Evolutionary conservation across 176 grass and related monocot species (phyloP), one percentile per base, ranked within the genome.

Genomic region (Triticum urartu): DNA sequence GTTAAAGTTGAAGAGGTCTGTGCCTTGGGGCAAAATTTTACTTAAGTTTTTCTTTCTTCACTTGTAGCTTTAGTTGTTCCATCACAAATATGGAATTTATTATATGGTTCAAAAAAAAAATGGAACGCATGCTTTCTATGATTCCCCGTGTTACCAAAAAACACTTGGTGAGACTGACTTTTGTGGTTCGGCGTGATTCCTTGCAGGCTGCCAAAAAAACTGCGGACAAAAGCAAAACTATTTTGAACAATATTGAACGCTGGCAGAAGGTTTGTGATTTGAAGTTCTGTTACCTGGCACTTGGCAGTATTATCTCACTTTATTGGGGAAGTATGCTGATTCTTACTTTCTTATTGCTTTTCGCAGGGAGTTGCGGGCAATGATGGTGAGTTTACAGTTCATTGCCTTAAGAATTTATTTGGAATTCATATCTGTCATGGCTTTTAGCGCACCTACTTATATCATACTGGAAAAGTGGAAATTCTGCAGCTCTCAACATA

Each of bases 1-100:
- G 80, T 98, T 79, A 99, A 99, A 87, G 94, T 94, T 81, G 94
- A 99, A 96, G 97, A 99, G 94, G 97, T 99, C 72, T 65, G 68
- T 22, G 47, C 42, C 22, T 47, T 61, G 39, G 39, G 22, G 10
- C 10, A 79, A 5, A 38, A 34, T 67, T 66, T 66, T 84, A 25
- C 26, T 66, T 68, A 35, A 33, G 36, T 30, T 81, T 30, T 20
- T 66, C 17, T 52, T n/a, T 65, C 3, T 78, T 81, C 17, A 43
- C 14, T 67, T 80, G 0, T 78, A 62, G 28, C 43, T 42, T 48
- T 17, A 86, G 40, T 65, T 63, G 20, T 15, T 78, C 38, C 34
- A 17, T 45, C 15, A 1, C 12, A 28, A 80, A n/a, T 81, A 36
- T 24, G 12, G 8, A 85, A 11, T 68, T 45, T 65, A 18, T 73